Conservation (phyloP, 2,329 filamentous ascomycete species). For the Neonectria punicea region DNA sequence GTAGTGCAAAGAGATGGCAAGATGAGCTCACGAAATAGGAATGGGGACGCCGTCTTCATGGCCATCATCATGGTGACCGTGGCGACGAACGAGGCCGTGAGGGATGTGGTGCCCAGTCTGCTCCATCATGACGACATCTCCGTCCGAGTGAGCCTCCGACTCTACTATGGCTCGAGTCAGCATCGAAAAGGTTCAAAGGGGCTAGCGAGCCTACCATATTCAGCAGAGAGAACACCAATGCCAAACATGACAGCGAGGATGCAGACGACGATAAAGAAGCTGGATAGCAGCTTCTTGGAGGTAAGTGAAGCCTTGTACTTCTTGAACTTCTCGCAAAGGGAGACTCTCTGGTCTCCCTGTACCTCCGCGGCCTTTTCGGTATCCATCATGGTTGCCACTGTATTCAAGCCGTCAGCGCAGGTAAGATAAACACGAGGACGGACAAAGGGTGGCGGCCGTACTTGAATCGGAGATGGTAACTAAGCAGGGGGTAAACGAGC, state of each 20-base stretch:
- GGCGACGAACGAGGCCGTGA: conserved; percentile 27
- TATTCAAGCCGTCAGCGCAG: conserved; percentile 27
- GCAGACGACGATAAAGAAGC: conserved; percentile 19
- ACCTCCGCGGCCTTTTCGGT: conserved; percentile 36
- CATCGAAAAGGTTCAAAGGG: neutral
- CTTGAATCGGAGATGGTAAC: conserved; percentile 28
- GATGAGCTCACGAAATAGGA: conserved; percentile 49
- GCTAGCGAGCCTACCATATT: conserved; percentile 37
- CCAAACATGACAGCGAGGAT: conserved; percentile 42
- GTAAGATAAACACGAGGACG: neutral
- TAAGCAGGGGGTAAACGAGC: conserved; percentile 30
- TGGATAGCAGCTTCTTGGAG: conserved; percentile 28
- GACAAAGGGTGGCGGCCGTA: conserved; percentile 17
- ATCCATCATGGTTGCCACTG: conserved; percentile 45
- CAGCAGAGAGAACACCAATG: conserved; percentile 43
- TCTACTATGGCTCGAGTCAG: conserved; percentile 18
- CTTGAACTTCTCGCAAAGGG: conserved; percentile 24
- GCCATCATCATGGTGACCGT: conserved; percentile 5
- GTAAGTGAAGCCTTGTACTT: conserved; percentile 23
- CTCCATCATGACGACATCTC: neutral
- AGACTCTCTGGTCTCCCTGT: conserved; percentile 15
- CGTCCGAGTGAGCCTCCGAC: conserved; percentile 2
- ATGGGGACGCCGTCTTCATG: conserved; percentile 36
- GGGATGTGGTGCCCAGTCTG: neutral
- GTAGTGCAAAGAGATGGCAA: neutral